Evolutionary conservation across 768 basidiomycete species (phyloP), one percentile per base, ranked within the genome.

Genomic region (Nidularia pulvinata): DNA sequence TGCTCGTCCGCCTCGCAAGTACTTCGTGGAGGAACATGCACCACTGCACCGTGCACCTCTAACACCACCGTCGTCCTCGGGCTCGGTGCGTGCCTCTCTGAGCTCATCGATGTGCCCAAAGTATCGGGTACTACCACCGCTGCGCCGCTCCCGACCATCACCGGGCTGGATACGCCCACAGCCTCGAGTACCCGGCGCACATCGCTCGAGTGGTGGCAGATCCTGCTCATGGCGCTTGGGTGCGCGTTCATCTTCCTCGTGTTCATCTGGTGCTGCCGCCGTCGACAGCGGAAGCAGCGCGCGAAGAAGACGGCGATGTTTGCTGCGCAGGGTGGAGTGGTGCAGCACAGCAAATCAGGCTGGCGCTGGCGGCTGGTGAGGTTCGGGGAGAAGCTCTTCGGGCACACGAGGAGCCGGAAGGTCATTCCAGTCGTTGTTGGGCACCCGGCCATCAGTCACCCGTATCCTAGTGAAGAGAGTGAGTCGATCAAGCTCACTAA

Each of bases 191-290:
- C 55, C 51, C 49, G 59, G 16, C 65, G 62, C 19, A 74, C 71
- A 30, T 59, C 74, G 22, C 71, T 92, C 7, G 71, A 73, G 55
- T 93, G 91, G 91, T 93, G 91, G 90, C 78, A 93, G 71, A 91
- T 93, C 59, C 73, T 93, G 52, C 80, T 93, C 52, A 93, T 93
- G 88, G 75, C 85, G 0, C 80, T 92, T 36, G 89, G 91, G 7
- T 88, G 87, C 63, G 85, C 86, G 13, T 89, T 93, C 69, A 85
- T 93, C 68, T 85, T 91, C 64, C 53, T 91, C 42, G 66, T 81
- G 46, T 66, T 91, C 55, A 63, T 93, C 55, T 78, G 83, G 73
- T 79, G 77, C 58, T 92, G 86, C 83, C 83, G 91, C 22, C 78
- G 88, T 14, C 83, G 80, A 48, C 84, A 84, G 39, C 83, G 83